phyloP scores from a whole-genome alignment of 192 early-diverging fungal species.

The Umbelopsis sp. region DNA sequence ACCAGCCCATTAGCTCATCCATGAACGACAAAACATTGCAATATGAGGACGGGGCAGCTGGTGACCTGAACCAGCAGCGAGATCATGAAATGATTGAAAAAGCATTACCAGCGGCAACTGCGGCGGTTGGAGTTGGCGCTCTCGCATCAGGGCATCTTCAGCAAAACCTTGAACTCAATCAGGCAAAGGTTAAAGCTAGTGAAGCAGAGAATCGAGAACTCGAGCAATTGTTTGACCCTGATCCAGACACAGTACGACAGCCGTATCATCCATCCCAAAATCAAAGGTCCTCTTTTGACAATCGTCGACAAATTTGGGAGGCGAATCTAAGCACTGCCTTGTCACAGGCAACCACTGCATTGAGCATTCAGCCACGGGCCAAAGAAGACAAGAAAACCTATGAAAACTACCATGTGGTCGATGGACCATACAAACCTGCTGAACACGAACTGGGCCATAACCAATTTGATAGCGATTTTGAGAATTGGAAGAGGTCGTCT shows the following conservation, averaged over 20 bases:
- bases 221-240: neutral
- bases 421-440: neutral
- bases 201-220: neutral
- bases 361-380: neutral
- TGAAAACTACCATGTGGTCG: constrained; percentile 8
- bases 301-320: constrained; percentile 14
- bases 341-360: neutral
- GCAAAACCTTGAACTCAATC: neutral
- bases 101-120: too few species aligned
- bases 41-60: too few species aligned
- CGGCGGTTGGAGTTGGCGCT: neutral
- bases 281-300: neutral
- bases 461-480: constrained; percentile 18
- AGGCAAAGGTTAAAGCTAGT: neutral
- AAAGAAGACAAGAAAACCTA: neutral
- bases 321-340: neutral
- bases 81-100: too few species aligned
- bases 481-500: neutral
- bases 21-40: too few species aligned
- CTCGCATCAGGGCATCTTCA: neutral
- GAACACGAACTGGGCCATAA: neutral
- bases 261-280: neutral
- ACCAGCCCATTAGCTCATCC: too few species aligned
- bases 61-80: too few species aligned
- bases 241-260: constrained; percentile 12